phyloP scores from a whole-genome alignment of 257 asterid genomes.

The Rhazya stricta region DNA sequence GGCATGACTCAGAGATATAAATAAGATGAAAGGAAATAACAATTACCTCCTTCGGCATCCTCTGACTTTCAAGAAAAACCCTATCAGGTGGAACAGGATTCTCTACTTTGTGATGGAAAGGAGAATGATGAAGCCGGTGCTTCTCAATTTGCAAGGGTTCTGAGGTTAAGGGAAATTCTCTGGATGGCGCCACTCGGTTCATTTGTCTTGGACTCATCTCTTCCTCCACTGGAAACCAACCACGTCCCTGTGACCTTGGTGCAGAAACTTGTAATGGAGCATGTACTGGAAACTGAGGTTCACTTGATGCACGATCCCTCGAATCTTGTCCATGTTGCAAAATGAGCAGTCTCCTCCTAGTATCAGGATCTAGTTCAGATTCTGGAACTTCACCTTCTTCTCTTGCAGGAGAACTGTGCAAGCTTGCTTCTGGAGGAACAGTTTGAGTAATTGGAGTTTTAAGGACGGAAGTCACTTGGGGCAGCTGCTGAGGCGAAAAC shows the following conservation, averaged over 20 bases:
- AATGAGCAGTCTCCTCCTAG: slow-evolving; percentile 92
- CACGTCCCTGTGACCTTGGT: slow-evolving; percentile 61
- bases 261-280: slow-evolving; percentile 59
- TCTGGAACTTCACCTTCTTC: slow-evolving; percentile 99
- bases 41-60: slow-evolving; percentile 70
- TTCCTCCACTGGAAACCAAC: slow-evolving; percentile 85
- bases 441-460: slow-evolving; percentile 51
- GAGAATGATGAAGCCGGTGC: slow-evolving; percentile 51
- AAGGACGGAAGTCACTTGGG: slow-evolving; percentile 50
- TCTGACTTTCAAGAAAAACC: slow-evolving; percentile 55
- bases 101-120: slow-evolving; percentile 67
- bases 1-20: slow-evolving; percentile 7
- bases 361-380: slow-evolving; percentile 97
- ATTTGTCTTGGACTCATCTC: slow-evolving; percentile 64
- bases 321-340: slow-evolving; percentile 95
- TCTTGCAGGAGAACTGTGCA: slow-evolving; percentile 81
- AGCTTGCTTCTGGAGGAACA: slow-evolving; percentile 47
- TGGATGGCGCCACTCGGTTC: slow-evolving; percentile 46
- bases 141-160: slow-evolving; percentile 61
- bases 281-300: slow-evolving; percentile 59
- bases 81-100: slow-evolving; percentile 55
- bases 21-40: slow-evolving; percentile 6
- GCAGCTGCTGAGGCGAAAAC: slow-evolving; percentile 54
- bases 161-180: slow-evolving; percentile 48
- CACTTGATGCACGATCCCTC: slow-evolving; percentile 71